Base-by-base conservation (phyloP, 176 grass and related monocot genomes). In the Urochloa ruziziensis region DNA sequence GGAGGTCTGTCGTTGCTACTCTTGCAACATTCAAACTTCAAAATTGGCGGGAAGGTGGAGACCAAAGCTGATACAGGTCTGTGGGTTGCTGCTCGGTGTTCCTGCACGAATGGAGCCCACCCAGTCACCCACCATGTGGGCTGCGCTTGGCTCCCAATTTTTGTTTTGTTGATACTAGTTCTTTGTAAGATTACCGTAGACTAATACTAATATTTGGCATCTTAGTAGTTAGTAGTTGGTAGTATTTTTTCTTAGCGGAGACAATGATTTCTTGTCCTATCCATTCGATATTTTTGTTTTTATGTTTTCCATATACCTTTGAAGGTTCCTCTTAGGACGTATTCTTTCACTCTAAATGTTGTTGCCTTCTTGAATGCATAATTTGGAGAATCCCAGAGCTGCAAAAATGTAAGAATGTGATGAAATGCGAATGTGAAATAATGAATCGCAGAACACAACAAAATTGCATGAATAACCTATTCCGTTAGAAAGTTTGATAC, bases 1-100 rank as follows among this genome's bases (percentile, higher is more conserved):
- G 1, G 7, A 33, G 7, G 60, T 37, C 30, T 88, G 47, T 19
- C 33, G 47, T 39, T 27, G 16, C 18, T 10, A 7, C 19, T 32
- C 70, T 65, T 65, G 70, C 29, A 63, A 53, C 2, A 28, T 85
- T 85, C 64, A 10, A 79, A 79, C 17, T 37, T 33, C 16, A 39
- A 17, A 86, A 53, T 62, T 79, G 75, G 54, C 84, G 66, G 54
- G 66, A 78, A 85, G 2, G 39, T 15, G 17, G 24, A 16, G 27
- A 75, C 3, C 19, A 27, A 25, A 12, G 12, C 9, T 30, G n/a
- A 2, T 49, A 30, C 1, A 4, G 19, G 2, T 40, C 27, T 33
- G 18, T 2, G 28, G 3, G 0, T 39, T 7, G 13, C 44, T 17
- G 47, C 15, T 49, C 4, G 47, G 16, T 23, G 16, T 67, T 35